Percentiles rank a stretch among this genome's conserved stretches.
phyloP scores from a whole-genome alignment of 2,329 filamentous ascomycete species.

The Microsporum ferrugineum region DNA sequence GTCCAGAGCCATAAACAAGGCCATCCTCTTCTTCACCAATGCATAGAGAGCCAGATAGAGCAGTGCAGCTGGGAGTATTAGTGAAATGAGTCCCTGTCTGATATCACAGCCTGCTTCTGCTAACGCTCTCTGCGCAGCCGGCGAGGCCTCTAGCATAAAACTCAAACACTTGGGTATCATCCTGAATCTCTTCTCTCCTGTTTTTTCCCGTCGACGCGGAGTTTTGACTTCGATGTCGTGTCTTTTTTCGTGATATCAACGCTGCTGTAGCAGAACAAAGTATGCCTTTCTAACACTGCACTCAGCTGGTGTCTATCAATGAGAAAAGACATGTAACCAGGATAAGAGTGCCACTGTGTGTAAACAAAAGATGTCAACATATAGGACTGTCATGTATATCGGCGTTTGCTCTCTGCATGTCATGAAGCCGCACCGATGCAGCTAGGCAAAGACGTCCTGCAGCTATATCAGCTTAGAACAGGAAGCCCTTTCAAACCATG shows the following conservation, averaged over 20 bases:
- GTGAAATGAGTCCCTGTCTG: conserved; percentile 8
- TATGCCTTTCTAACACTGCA: not conserved
- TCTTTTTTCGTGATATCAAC: not conserved
- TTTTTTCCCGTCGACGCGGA: not conserved
- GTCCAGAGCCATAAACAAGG: conserved; percentile 9
- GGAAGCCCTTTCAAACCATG: not conserved
- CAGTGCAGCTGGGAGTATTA: conserved; percentile 12
- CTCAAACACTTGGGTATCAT: conserved; percentile 1
- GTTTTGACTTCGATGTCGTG: not conserved
- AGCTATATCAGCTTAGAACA: not conserved
- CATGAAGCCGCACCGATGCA: not conserved
- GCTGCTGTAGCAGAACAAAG: not conserved
- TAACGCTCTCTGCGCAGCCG: conserved; percentile 9
- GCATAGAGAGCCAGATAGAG: conserved; percentile 15
- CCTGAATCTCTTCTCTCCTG: not conserved
- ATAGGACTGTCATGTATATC: not conserved
- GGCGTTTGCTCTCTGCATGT: not conserved
- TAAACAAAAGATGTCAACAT: not conserved
- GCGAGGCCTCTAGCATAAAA: not conserved
- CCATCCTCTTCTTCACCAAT: conserved; percentile 11
- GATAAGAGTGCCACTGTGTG: not conserved
- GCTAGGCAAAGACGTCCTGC: not conserved
- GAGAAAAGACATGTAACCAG: not conserved
- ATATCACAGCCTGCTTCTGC: conserved; percentile 8
- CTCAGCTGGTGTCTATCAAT: not conserved